Base-by-base conservation (phyloP, 1,284 basidiomycete species). In the Tylopilus sp. region DNA sequence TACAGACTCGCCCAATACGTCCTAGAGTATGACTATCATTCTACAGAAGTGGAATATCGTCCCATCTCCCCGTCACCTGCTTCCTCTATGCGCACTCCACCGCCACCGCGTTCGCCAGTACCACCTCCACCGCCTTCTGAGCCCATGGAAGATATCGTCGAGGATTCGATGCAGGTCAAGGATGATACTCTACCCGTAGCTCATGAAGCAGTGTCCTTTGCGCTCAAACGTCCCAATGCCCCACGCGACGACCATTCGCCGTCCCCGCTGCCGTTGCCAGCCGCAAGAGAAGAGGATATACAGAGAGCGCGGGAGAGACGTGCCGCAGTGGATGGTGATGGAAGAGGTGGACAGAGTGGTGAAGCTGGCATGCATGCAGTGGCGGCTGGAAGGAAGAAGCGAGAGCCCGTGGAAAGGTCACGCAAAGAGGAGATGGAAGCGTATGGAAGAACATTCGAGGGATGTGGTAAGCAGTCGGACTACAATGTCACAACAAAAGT, bases 401-500 rank as follows among this genome's bases (percentile, higher is more conserved):
- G 69, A 19, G 58, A 72, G 43, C 73, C 75, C 2, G 68, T 76
- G 3, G 75, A 76, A n/a, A 78, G 85, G 51, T 76, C 84, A 4
- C 72, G 75, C 22, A 83, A 85, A 56, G 82, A 88, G 55, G 93
- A 95, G 65, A 67, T 76, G 58, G 71, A 73, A 37, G 82, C 79
- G 1, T 90, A 89, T 63, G 83, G 84, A 4, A 82, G 82, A 53
- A 72, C 72, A 4, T 93, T 97, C 61, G 72, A 78, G 19, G 94
- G 94, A 0, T 90, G 88, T 61, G 90, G 92, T 4, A 74, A 76
- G 43, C 81, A 94, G 57, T 74, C 74, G n/a, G 87, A 90, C 57
- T 97, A 96, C 68, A 83, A 87, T 51, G 76, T 87, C 13, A 86
- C 87, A 31, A 87, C 85, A 10, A 96, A 96, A 72, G 75, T 98